Conservation (phyloP, 225 moss, liverwort and hornwort genomes). For the Marchantia polymorpha region DNA sequence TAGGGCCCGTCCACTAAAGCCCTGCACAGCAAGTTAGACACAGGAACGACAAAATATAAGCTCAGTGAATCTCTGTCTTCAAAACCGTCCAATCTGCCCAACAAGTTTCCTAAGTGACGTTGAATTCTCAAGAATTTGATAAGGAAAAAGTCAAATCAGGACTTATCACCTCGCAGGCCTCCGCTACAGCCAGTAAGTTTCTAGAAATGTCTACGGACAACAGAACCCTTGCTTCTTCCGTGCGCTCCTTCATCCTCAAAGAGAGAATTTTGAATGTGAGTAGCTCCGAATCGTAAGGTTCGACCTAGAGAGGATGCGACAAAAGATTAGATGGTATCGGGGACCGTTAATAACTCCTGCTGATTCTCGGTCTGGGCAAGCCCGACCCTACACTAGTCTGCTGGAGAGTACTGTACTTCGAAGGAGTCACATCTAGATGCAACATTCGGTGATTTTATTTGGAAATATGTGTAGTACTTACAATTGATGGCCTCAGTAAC, state of each 20-base stretch:
- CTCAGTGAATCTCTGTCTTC: background rate
- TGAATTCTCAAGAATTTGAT: background rate
- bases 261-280: slow-evolving; percentile 25
- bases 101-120: background rate
- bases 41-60: background rate
- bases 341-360: background rate
- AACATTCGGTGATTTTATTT: background rate
- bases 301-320: slow-evolving; percentile 3
- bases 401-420: background rate
- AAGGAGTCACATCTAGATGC: background rate
- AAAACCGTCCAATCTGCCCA: background rate
- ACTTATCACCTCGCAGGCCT: slow-evolving; percentile 36
- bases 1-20: slow-evolving; percentile 47
- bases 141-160: background rate
- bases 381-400: background rate
- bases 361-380: background rate
- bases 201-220: slow-evolving; percentile 18
- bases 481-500: background rate
- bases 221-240: slow-evolving; percentile 8
- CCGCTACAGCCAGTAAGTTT: slow-evolving; percentile 28
- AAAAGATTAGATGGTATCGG: background rate
- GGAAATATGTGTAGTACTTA: background rate
- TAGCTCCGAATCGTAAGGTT: slow-evolving; percentile 10
- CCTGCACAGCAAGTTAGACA: slow-evolving; percentile 23
- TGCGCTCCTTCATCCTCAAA: slow-evolving; percentile 7